phyloP scores from a whole-genome alignment of 2,329 filamentous ascomycete genomes.

The Leptographium radiaticola region DNA sequence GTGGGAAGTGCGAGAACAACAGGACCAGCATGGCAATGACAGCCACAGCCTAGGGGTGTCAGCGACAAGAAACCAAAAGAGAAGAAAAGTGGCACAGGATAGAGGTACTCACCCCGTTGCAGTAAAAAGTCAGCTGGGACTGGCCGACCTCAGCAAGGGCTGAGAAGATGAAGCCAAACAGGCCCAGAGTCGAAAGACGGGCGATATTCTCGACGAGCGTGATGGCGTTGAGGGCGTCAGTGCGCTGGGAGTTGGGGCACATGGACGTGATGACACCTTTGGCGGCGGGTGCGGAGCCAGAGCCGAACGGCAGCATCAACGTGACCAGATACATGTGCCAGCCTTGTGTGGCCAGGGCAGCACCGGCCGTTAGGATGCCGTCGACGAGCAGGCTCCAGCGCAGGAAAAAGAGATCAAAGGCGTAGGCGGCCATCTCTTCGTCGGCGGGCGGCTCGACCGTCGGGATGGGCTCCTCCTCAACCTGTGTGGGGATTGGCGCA shows the following conservation, averaged over 20 bases:
- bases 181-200: conserved; percentile 45
- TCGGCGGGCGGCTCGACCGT: conserved; percentile 5
- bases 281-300: conserved; percentile 54
- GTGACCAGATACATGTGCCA: conserved; percentile 95
- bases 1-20: conserved; percentile 28
- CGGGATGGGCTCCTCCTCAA: conserved; percentile 30
- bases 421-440: conserved; percentile 32
- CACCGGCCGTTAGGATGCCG: conserved; percentile 47
- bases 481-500: conserved; percentile 24
- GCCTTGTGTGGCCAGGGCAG: conserved; percentile 45
- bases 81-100: background rate
- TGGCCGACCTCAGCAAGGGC: conserved; percentile 46
- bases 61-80: background rate
- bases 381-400: conserved; percentile 53
- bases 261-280: conserved; percentile 65
- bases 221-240: conserved; percentile 55
- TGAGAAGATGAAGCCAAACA: conserved; percentile 57
- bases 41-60: conserved; percentile 32
- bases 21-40: conserved; percentile 29
- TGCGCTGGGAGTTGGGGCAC: conserved; percentile 46
- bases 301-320: conserved; percentile 63
- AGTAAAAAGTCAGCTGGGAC: conserved; percentile 51
- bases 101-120: conserved; percentile 42
- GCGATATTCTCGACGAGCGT: conserved; percentile 60
- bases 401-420: conserved; percentile 56